A percentile compares a stretch with the other conserved stretches of the same genome.
phyloP scores from a whole-genome alignment of 2,329 filamentous ascomycete species.

The Diplodia mutila region DNA sequence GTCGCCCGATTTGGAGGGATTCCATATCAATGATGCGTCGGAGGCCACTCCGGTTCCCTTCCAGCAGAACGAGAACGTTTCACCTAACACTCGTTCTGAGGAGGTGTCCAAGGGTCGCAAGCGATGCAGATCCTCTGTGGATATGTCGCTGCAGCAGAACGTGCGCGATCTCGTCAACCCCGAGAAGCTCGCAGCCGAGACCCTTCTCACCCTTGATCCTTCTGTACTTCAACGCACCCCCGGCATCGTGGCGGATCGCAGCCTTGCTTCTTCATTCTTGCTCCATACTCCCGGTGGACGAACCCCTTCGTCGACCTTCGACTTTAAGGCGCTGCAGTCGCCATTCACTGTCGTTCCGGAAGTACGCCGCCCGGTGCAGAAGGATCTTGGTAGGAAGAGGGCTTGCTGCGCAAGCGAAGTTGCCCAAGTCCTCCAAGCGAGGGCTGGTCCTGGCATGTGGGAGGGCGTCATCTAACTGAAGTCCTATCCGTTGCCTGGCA shows the following conservation, averaged over 20 bases:
- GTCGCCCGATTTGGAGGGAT: conserved; percentile 45
- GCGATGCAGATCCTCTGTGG: conserved; percentile 65
- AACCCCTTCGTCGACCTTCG: conserved; percentile 31
- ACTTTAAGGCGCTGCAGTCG: conserved; percentile 44
- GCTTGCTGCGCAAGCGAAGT: conserved; percentile 68
- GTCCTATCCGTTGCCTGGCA: not conserved
- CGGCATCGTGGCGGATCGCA: conserved; percentile 42
- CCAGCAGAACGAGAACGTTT: conserved; percentile 19
- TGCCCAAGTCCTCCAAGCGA: conserved; percentile 53
- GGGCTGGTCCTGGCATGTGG: conserved; percentile 69
- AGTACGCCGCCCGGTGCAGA: conserved; percentile 50
- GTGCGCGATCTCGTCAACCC: conserved; percentile 64
- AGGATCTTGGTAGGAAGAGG: conserved; percentile 62
- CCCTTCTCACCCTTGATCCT: conserved; percentile 27
- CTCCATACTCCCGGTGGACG: conserved; percentile 31
- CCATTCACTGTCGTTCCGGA: conserved; percentile 46
- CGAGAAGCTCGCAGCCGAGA: conserved; percentile 29
- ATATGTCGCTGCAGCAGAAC: conserved; percentile 64
- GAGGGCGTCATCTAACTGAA: conserved; percentile 58
- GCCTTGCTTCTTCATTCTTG: conserved; percentile 40
- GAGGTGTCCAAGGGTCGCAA: conserved; percentile 50
- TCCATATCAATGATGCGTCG: conserved; percentile 56
- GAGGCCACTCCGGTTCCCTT: conserved; percentile 31
- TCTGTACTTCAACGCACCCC: conserved; percentile 27
- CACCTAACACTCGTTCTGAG: conserved; percentile 24